A percentile compares a stretch with the other conserved stretches of the same genome.
phyloP scores from a whole-genome alignment of 2,329 filamentous ascomycete species.

The Fonsecaea erecta region DNA sequence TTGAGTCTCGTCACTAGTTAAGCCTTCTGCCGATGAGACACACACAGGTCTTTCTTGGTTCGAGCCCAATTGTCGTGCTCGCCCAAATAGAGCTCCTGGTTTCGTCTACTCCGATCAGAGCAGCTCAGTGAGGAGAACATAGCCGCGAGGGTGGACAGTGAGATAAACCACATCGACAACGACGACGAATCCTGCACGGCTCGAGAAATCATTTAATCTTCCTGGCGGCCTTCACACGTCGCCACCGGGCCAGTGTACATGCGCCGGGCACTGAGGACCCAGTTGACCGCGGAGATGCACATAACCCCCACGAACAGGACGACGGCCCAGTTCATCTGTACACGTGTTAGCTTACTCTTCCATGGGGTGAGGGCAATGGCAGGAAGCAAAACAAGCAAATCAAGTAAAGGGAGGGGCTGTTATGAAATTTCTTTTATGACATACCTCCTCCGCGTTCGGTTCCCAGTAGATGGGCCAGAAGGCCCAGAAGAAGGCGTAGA shows the following conservation, averaged over 20 bases:
- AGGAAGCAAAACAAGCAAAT: neutral
- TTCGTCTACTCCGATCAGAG: too few relatives aligned
- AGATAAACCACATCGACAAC: too few relatives aligned
- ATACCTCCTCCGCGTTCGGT: slow-evolving; percentile 8
- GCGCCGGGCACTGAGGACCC: slow-evolving; percentile 42
- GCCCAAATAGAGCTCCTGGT: too few relatives aligned
- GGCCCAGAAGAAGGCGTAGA: slow-evolving; percentile 53
- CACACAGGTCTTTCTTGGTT: too few relatives aligned
- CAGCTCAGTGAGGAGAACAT: too few relatives aligned
- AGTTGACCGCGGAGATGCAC: slow-evolving; percentile 47
- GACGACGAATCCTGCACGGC: too few relatives aligned
- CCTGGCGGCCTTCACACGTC: slow-evolving; percentile 31
- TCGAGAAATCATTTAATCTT: neutral
- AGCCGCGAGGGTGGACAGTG: too few relatives aligned
- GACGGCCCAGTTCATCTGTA: slow-evolving; percentile 56
- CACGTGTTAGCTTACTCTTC: slow-evolving; percentile 34
- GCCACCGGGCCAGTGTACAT: slow-evolving; percentile 44
- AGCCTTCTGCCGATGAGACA: too few relatives aligned
- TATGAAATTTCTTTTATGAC: neutral
- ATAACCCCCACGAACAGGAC: slow-evolving; percentile 51
- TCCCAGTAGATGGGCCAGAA: slow-evolving; percentile 52
- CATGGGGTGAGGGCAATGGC: too few relatives aligned
- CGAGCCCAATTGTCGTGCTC: too few relatives aligned
- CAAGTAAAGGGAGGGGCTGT: neutral
- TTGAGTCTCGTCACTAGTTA: too few relatives aligned